Evolutionary conservation across 257 asterid species (phyloP).

Genomic region (Nicotiana knightiana): DNA sequence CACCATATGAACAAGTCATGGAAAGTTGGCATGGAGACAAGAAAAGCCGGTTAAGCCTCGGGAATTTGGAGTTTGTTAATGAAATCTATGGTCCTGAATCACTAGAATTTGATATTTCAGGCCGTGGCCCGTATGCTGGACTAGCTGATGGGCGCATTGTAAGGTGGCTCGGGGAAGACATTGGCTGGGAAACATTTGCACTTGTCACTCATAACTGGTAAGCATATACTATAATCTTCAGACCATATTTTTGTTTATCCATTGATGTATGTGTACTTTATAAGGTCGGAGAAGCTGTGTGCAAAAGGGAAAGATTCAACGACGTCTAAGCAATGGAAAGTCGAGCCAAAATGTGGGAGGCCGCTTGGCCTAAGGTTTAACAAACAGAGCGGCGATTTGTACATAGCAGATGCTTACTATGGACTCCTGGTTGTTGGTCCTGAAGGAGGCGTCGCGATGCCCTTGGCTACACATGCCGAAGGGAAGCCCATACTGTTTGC

Average conservation of each 20-base stretch:
- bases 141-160: slow-evolving; percentile 89
- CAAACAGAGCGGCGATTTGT: slow-evolving; percentile 49
- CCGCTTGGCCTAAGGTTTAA: slow-evolving; percentile 86
- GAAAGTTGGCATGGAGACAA: slow-evolving; percentile 66
- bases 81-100: slow-evolving; percentile 85
- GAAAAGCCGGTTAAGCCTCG: slow-evolving; percentile 54
- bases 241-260: background rate
- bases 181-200: slow-evolving; percentile 89
- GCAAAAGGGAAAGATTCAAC: slow-evolving; percentile 63
- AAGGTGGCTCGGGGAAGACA: slow-evolving; percentile 70
- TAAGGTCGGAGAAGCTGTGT: slow-evolving; percentile 65
- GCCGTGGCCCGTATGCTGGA: slow-evolving; percentile 85
- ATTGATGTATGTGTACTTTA: background rate
- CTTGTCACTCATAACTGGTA: slow-evolving; percentile 68
- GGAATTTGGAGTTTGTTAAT: slow-evolving; percentile 55
- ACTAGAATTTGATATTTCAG: slow-evolving; percentile 60
- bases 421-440: slow-evolving; percentile 80
- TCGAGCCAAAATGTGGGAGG: slow-evolving; percentile 70
- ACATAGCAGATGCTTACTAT: slow-evolving; percentile 84
- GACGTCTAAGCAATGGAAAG: slow-evolving; percentile 68
- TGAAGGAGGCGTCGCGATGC: slow-evolving; percentile 65
- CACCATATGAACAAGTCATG: slow-evolving; percentile 62
- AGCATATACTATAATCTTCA: background rate
- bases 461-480: slow-evolving; percentile 54
- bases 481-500: slow-evolving; percentile 79